Conservation (phyloP, 768 basidiomycete species). For the Hysterangium stoloniferum region DNA sequence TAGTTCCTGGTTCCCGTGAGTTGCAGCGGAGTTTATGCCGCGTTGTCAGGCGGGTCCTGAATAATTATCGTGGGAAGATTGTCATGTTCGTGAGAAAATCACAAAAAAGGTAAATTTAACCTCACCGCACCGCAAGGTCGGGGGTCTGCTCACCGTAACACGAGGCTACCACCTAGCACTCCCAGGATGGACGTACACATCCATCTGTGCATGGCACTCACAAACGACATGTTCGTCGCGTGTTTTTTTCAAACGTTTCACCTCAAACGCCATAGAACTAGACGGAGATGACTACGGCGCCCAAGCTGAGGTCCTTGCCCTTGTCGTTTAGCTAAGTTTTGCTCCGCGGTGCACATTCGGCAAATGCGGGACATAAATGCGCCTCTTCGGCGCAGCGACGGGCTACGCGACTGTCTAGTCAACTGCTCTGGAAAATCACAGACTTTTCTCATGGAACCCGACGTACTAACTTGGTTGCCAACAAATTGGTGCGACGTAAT, state of each 20-base stretch:
- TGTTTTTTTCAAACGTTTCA: neutral
- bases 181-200: neutral
- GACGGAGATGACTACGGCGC: neutral
- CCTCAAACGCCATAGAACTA: neutral
- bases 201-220: neutral
- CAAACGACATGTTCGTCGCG: neutral
- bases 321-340: neutral
- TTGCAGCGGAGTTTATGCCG: too few species aligned
- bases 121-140: neutral
- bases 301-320: neutral
- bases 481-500: neutral
- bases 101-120: too few species aligned
- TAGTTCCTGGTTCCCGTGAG: too few species aligned
- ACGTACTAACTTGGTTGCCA: neutral
- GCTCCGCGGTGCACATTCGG: slow-evolving; percentile 1
- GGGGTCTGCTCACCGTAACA: too few species aligned
- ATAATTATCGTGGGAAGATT: slow-evolving; percentile 4
- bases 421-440: neutral
- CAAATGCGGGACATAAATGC: neutral
- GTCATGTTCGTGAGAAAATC: neutral
- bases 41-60: slow-evolving; percentile 1
- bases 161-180: slow-evolving; percentile 1
- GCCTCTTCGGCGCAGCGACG: neutral
- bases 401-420: neutral
- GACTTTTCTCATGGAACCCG: neutral